Evolutionary conservation across 352 stramenopile genomes (phyloP).

Genomic region (Globisporangium perplexum): DNA sequence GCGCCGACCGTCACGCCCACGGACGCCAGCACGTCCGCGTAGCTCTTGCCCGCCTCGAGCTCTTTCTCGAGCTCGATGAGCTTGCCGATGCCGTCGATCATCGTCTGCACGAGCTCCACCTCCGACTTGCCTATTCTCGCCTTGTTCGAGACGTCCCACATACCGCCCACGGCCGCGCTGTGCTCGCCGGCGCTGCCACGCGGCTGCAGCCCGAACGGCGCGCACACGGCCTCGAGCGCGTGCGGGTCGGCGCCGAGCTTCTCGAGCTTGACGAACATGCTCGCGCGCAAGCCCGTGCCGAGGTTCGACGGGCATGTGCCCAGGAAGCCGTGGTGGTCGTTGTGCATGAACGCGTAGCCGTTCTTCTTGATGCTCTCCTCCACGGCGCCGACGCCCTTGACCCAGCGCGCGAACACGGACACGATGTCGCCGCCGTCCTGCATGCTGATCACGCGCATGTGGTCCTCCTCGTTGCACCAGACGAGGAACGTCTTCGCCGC

Average conservation of each 20-base stretch:
- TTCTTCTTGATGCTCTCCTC: conserved; percentile 74
- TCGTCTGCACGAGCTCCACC: conserved; percentile 93
- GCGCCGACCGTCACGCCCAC: conserved; percentile 32
- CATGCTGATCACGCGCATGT: conserved; percentile 89
- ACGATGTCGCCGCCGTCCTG: conserved; percentile 89
- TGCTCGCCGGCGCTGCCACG: conserved; percentile 80
- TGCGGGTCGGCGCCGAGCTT: conserved; percentile 68
- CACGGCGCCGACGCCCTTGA: conserved; percentile 68
- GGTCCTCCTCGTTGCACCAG: conserved; percentile 88
- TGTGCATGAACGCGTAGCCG: conserved; percentile 82
- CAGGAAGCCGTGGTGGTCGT: conserved; percentile 83
- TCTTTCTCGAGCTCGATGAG: conserved; percentile 92
- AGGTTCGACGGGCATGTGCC: conserved; percentile 86
- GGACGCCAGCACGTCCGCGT: conserved; percentile 50
- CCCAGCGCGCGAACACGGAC: conserved; percentile 86
- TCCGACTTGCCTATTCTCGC: conserved; percentile 91
- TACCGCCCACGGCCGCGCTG: conserved; percentile 65
- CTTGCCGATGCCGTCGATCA: conserved; percentile 92
- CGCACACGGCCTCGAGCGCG: conserved; percentile 60
- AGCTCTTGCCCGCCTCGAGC: conserved; percentile 78
- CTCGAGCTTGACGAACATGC: conserved; percentile 82
- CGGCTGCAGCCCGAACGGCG: conserved; percentile 77
- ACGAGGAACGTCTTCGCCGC: conserved; percentile 88
- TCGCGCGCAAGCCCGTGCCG: conserved; percentile 77
- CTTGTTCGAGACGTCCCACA: conserved; percentile 94